Percentiles rank a stretch among this genome's conserved stretches.
These are phyloP conservation scores for Lactarius indigo DNA, from an alignment of 768 basidiomycete species.

Conservation along the genomic window DNA sequence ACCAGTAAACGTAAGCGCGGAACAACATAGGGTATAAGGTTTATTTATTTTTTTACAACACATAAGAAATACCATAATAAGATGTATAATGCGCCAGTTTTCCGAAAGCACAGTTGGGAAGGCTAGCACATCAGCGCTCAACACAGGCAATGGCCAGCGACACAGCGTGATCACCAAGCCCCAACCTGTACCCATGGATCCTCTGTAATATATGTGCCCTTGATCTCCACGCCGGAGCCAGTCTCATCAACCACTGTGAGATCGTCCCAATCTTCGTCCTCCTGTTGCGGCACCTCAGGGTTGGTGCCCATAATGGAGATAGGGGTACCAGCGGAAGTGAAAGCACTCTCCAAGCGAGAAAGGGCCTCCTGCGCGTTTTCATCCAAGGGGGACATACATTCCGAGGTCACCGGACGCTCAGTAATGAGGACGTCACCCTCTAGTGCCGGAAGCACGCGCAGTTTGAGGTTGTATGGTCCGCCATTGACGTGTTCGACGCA, in stretches of 20 bases:
- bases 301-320: constrained; percentile 16
- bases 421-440: constrained; percentile 15
- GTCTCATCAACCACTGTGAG: constrained; percentile 23
- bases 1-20: no score
- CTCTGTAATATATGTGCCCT: constrained; percentile 3
- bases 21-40: background rate
- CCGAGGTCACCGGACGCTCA: constrained; percentile 17
- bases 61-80: background rate
- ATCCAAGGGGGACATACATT: constrained; percentile 2
- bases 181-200: constrained; percentile 12
- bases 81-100: background rate
- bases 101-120: background rate
- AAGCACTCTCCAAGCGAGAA: constrained; percentile 19
- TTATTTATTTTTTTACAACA: background rate
- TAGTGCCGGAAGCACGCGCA: constrained; percentile 22
- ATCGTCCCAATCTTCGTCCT: constrained; percentile 23
- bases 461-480: constrained; percentile 19
- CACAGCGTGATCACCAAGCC: constrained; percentile 13
- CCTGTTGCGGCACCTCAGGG: constrained; percentile 6
- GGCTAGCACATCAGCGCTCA: background rate
- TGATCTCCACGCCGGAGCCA: constrained; percentile 4
- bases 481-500: constrained; percentile 24
- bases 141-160: background rate
- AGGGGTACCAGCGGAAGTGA: constrained; percentile 20
- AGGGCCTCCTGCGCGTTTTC: constrained; percentile 19